Evolutionary conservation across 2,329 filamentous ascomycete genomes (phyloP).

Genomic region (Xylariales sp.): DNA sequence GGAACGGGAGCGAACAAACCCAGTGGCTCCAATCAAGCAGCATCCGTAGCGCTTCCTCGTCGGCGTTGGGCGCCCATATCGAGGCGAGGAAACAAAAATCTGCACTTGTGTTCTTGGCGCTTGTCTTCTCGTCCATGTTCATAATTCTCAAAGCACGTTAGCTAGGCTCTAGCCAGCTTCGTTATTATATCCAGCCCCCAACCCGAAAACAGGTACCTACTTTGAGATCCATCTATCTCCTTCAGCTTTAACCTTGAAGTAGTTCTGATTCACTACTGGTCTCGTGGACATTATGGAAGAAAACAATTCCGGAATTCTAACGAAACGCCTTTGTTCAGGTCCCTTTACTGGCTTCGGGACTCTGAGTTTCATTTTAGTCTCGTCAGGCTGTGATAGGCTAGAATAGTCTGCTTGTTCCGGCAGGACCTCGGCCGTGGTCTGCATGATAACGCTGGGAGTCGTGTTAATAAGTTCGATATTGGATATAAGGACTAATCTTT

Average conservation of each 20-base stretch:
- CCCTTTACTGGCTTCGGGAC: background rate
- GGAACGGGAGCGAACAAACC: conserved; percentile 22
- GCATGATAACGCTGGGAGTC: no score
- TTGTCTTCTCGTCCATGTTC: conserved; percentile 32
- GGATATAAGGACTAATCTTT: no score
- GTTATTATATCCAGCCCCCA: no score
- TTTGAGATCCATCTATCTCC: conserved; percentile 35
- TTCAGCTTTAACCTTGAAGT: conserved; percentile 36
- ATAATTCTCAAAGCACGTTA: conserved; percentile 20
- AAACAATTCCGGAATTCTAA: conserved; percentile 34
- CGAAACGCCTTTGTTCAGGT: background rate
- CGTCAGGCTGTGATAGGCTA: no score
- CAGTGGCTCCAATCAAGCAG: conserved; percentile 37
- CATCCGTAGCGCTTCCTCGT: conserved; percentile 32
- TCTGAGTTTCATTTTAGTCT: no score
- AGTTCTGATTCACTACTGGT: conserved; percentile 36
- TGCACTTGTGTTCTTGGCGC: conserved; percentile 20
- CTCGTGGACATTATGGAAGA: conserved; percentile 38
- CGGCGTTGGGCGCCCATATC: conserved; percentile 29
- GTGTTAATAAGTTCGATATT: no score
- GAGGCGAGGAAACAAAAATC: conserved; percentile 33
- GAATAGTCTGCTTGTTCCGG: no score
- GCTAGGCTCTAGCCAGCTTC: background rate
- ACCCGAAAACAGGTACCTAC: background rate
- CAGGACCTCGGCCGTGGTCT: no score